Evolutionary conservation across 2,329 filamentous ascomycete genomes (phyloP).

Genomic region (Penicillium sp.): DNA sequence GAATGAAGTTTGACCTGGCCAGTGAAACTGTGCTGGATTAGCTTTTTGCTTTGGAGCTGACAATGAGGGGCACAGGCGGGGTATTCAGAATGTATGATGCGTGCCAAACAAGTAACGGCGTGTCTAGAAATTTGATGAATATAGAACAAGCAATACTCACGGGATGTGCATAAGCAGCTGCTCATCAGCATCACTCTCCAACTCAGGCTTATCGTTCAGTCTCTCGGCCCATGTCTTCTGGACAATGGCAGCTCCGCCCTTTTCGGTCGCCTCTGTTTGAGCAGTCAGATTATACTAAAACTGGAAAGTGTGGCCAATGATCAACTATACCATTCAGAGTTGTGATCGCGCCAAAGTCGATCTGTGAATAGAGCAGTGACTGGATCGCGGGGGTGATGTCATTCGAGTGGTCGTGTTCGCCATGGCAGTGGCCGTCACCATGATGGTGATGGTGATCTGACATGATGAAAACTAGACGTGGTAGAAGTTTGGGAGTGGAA

Average conservation of each 20-base stretch:
- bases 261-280: slow-evolving; percentile 52
- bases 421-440: slow-evolving; percentile 45
- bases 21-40: slow-evolving; percentile 61
- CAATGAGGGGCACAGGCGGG: slow-evolving; percentile 26
- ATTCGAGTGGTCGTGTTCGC: slow-evolving; percentile 77
- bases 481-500: not conserved
- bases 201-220: slow-evolving; percentile 63
- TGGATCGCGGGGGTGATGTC: slow-evolving; percentile 90
- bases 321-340: slow-evolving; percentile 64
- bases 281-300: not conserved
- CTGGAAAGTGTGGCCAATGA: not conserved
- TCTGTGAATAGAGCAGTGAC: slow-evolving; percentile 83
- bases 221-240: slow-evolving; percentile 90
- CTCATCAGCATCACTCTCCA: slow-evolving; percentile 83
- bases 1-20: slow-evolving; percentile 90
- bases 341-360: slow-evolving; percentile 77
- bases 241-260: slow-evolving; percentile 67
- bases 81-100: slow-evolving; percentile 10
- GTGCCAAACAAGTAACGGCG: not conserved
- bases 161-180: slow-evolving; percentile 90
- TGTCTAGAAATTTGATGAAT: not conserved
- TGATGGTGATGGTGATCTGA: slow-evolving; percentile 38
- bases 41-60: slow-evolving; percentile 7
- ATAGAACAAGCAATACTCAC: slow-evolving; percentile 46
- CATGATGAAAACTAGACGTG: slow-evolving; percentile 22